A percentile compares a stretch with the other conserved stretches of the same genome.
Evolutionary conservation across 352 stramenopile genomes (phyloP).

Genomic region (Pythium myriotylum): DNA sequence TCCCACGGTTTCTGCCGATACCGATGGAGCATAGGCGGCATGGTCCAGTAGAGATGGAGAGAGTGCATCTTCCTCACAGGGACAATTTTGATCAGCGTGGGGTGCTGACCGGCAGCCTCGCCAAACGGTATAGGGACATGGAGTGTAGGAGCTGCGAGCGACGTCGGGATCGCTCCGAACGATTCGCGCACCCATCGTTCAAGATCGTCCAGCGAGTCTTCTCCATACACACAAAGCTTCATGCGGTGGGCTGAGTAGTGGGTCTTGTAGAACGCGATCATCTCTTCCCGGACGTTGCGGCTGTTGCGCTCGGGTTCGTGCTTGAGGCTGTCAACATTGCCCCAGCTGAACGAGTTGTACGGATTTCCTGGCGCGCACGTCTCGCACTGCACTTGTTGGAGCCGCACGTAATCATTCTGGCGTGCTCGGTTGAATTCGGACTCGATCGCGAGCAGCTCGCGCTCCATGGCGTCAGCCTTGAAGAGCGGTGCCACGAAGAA

Average conservation of each 20-base stretch:
- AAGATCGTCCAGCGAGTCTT: constrained; percentile 41
- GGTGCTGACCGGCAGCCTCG: constrained; percentile 22
- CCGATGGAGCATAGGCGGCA: constrained; percentile 30
- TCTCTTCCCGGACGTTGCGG: constrained; percentile 33
- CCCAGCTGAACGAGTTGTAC: constrained; percentile 66
- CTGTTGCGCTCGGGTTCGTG: constrained; percentile 17
- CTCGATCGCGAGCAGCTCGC: constrained; percentile 69
- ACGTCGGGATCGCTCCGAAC: constrained; percentile 37
- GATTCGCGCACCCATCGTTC: constrained; percentile 36
- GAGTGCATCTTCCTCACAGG: constrained; percentile 38
- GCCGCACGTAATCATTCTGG: constrained; percentile 44
- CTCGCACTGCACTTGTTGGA: constrained; percentile 48
- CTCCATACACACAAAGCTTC: constrained; percentile 46
- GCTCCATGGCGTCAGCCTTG: constrained; percentile 42
- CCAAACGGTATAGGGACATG: constrained; percentile 26
- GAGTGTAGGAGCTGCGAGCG: not conserved
- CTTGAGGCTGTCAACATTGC: constrained; percentile 51
- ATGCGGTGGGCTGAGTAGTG: constrained; percentile 52
- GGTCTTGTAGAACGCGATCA: constrained; percentile 40
- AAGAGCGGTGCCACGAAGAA: constrained; percentile 88
- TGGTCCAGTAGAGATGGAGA: constrained; percentile 42
- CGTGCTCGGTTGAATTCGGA: constrained; percentile 56
- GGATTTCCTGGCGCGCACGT: constrained; percentile 11
- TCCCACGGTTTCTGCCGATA: constrained; percentile 43
- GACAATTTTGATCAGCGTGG: constrained; percentile 39